A percentile compares a stretch with the other conserved stretches of the same genome.
phyloP scores from a whole-genome alignment of 164 flowering plant genomes.

The Paratinospora sagittata region DNA sequence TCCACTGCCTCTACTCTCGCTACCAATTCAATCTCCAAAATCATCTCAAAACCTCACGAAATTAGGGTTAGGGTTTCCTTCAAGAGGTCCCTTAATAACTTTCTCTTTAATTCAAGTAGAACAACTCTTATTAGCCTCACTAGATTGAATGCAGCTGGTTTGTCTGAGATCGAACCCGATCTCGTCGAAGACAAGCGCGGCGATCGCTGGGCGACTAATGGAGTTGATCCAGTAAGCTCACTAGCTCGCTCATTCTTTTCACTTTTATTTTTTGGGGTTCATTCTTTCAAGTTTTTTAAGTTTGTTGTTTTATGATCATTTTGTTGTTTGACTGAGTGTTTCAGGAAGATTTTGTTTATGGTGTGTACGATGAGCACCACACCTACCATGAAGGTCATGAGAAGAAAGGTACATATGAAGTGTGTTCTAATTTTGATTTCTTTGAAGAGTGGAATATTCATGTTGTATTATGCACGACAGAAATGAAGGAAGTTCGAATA shows the following conservation, averaged over 20 bases:
- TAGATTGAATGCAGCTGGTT: slow-evolving; percentile 57
- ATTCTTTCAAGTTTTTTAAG: not conserved
- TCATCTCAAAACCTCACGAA: slow-evolving; percentile 8
- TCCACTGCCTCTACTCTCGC: slow-evolving; percentile 30
- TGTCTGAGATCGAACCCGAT: slow-evolving; percentile 76
- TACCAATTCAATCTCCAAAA: slow-evolving; percentile 28
- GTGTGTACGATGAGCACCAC: slow-evolving; percentile 78
- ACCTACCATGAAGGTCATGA: slow-evolving; percentile 64
- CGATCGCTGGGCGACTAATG: slow-evolving; percentile 58
- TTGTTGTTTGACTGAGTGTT: slow-evolving; percentile 7
- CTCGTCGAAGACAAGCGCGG: slow-evolving; percentile 64
- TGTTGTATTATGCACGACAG: too few relatives aligned
- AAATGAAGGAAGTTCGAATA: too few relatives aligned
- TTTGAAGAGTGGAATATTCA: not conserved
- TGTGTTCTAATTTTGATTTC: not conserved
- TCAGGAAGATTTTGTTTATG: slow-evolving; percentile 85
- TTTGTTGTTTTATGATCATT: not conserved
- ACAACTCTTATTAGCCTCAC: slow-evolving; percentile 18
- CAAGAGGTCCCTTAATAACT: not conserved
- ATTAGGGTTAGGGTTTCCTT: slow-evolving; percentile 7
- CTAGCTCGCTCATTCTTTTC: not conserved
- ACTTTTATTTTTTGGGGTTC: not conserved
- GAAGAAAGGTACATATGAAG: slow-evolving; percentile 37
- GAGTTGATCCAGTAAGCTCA: slow-evolving; percentile 40
- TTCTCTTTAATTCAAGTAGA: slow-evolving; percentile 4